Percentiles rank a stretch among this genome's conserved stretches.
Evolutionary conservation across 495 filamentous ascomycete species (phyloP).

Genomic region (Penicillium ochrochloron): DNA sequence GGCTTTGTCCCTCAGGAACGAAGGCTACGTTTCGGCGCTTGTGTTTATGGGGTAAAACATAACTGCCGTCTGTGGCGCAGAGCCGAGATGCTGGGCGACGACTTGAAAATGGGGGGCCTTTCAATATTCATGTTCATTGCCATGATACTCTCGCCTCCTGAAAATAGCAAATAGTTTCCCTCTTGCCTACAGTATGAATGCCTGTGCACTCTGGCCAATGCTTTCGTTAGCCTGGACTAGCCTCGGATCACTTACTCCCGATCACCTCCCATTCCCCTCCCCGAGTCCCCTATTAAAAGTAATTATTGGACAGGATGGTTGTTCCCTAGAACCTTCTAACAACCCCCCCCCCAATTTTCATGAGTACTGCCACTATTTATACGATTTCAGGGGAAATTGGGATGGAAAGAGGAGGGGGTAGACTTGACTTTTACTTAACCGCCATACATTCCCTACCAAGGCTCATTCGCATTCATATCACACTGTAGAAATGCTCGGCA

Average conservation of each 20-base stretch:
- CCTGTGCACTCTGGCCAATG: neutral
- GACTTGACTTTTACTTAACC: neutral
- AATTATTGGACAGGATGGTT: neutral
- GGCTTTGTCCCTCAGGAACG: neutral
- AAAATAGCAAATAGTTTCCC: neutral
- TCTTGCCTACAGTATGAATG: neutral
- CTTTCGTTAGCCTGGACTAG: slow-evolving; percentile 10
- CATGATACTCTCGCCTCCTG: neutral
- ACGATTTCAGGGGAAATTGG: no score
- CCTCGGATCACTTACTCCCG: slow-evolving; percentile 9
- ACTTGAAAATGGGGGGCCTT: neutral
- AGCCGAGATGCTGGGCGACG: neutral
- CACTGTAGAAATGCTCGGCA: no score
- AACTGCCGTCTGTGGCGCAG: neutral
- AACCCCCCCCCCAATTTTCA: neutral
- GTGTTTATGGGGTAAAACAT: neutral
- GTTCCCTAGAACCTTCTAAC: neutral
- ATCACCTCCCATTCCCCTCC: neutral
- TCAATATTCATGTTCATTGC: neutral
- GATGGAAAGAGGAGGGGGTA: no score
- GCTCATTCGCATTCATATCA: no score
- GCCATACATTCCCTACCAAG: no score
- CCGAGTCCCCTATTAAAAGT: neutral
- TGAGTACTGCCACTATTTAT: neutral
- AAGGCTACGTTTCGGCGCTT: neutral